These are phyloP conservation scores for Solanum appendiculatum DNA, from an alignment of 257 asterid species.

Conservation along the genomic window DNA sequence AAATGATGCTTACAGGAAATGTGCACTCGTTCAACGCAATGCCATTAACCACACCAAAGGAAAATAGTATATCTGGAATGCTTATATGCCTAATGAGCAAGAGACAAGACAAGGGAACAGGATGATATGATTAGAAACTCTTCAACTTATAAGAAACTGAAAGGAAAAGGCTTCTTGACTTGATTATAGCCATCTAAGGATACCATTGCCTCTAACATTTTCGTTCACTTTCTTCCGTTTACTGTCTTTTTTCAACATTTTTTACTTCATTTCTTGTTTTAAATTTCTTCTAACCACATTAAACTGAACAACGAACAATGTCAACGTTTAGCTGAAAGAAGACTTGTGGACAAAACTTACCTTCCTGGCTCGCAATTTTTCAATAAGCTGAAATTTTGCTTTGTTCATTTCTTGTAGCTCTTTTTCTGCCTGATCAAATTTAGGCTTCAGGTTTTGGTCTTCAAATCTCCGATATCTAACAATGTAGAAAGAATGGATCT, in stretches of 20 bases:
- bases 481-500: constrained; percentile 48
- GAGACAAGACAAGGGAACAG: neutral
- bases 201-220: too few species aligned
- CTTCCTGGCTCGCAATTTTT: constrained; percentile 51
- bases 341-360: constrained; percentile 19
- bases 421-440: constrained; percentile 58
- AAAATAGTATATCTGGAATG: neutral
- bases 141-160: too few species aligned
- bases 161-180: too few species aligned
- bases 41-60: neutral
- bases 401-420: constrained; percentile 66
- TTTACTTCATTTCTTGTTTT: neutral
- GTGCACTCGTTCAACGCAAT: neutral
- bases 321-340: neutral
- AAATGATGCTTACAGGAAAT: neutral
- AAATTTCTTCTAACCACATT: neutral
- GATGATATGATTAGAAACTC: neutral
- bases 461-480: constrained; percentile 55
- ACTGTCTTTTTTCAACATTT: too few species aligned
- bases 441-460: constrained; percentile 56
- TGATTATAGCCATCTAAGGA: too few species aligned
- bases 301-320: neutral
- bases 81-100: neutral
- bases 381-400: constrained; percentile 51
- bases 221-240: too few species aligned